Base-by-base conservation (phyloP, 2,329 filamentous ascomycete genomes). In the Cryphonectria nitschkei region DNA sequence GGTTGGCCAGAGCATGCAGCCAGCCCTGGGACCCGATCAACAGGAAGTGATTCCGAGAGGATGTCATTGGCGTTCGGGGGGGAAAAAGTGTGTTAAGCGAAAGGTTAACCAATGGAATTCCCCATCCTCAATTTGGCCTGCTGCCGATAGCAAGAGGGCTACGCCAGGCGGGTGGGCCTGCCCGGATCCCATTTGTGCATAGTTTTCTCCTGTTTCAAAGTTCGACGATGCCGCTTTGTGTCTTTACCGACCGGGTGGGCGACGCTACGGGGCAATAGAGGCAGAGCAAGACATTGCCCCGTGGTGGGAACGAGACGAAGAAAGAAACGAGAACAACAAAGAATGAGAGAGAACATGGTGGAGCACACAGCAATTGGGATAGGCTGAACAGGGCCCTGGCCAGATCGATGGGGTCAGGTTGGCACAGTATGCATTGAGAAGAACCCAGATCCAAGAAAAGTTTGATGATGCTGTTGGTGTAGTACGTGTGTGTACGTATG, bases 21-120 rank as follows among this genome's bases (percentile, higher is more conserved):
- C 22, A 7, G 54, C 60, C 64, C 41, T 22, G 67, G 50, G 50
- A 4, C 50, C 52, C 60, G 68, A 52, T 67, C 58, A 68, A 68
- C 63, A 65, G 68, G 71, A 66, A 70, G 61, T 56, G 34, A 19
- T 70, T 70, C 71, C 71, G 71, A 66, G 54, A 41, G 43, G 68
- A 43, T 68, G 68, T 60, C 68, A 67, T 62, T 68, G 50, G 39
- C 37, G 65, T 56, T 64, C 50, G 60, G 70, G 41, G 32, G 52
- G 16, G 43, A 60, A 64, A 58, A 34, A 66, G 2, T 34, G 52
- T 50, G 26, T 61, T 68, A 68, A 70, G 63, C 68, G 68, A 66
- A 54, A 69, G 32, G 52, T 39, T 43, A 63, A n/a, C 63, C 68
- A 69, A 68, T 67, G 43, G 32, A 50, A 26, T 39, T 65, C 32